Evolutionary conservation across 192 early-diverging fungal genomes (phyloP).

Genomic region (Haplosporangium gracile): DNA sequence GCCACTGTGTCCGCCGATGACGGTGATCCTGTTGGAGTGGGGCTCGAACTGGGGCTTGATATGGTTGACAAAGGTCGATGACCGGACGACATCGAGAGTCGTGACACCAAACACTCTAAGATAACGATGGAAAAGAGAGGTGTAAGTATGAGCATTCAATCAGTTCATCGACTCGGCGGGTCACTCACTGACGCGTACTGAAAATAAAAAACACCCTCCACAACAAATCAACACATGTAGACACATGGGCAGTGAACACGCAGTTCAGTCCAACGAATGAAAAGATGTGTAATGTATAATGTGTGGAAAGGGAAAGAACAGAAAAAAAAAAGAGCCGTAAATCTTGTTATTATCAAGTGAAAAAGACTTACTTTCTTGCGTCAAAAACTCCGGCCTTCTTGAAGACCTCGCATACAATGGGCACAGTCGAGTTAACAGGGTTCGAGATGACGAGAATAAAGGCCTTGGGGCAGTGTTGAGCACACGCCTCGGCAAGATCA

Average conservation of each 20-base stretch:
- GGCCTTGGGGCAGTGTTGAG: constrained; percentile 85
- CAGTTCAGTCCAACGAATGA: not conserved
- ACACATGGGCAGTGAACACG: not conserved
- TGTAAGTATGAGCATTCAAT: constrained; percentile 39
- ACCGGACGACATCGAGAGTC: constrained; percentile 93
- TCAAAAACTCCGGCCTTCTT: constrained; percentile 92
- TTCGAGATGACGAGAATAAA: constrained; percentile 92
- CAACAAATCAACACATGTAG: not conserved
- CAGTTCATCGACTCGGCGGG: not conserved
- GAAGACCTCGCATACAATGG: constrained; percentile 92
- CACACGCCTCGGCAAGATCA: constrained; percentile 84
- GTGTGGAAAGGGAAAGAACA: not conserved
- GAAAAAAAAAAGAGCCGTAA: constrained; percentile 57
- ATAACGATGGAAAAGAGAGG: constrained; percentile 19
- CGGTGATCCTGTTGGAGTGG: constrained; percentile 76
- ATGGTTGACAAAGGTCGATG: constrained; percentile 90
- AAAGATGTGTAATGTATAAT: not conserved
- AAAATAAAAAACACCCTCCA: not conserved
- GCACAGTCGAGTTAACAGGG: constrained; percentile 99
- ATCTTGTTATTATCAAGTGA: constrained; percentile 6
- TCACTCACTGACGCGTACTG: not conserved
- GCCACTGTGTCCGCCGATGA: constrained; percentile 96
- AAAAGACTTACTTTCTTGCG: constrained; percentile 65
- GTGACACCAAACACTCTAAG: constrained; percentile 92
- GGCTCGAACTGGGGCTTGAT: constrained; percentile 80